Evolutionary conservation across 176 grass and related monocot genomes (phyloP).

Genomic region (Puya raimondii): DNA sequence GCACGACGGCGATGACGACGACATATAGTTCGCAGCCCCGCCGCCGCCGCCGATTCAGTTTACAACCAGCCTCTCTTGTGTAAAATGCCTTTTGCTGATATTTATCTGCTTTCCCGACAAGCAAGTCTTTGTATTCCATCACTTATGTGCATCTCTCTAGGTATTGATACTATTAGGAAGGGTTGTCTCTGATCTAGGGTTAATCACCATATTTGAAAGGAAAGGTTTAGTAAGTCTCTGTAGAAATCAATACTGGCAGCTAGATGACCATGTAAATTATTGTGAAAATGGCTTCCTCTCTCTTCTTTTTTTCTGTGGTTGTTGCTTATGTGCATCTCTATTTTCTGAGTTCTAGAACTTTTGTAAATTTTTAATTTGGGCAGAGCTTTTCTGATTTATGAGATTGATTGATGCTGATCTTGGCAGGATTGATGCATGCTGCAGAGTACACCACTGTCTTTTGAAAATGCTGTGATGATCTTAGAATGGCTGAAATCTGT

Average conservation of each 20-base stretch:
- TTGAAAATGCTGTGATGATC: too few species aligned
- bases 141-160: background rate
- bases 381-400: too few species aligned
- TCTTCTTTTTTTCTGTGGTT: background rate
- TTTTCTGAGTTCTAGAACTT: background rate
- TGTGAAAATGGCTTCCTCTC: background rate
- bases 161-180: background rate
- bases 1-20: conserved; percentile 9
- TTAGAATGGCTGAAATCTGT: too few species aligned
- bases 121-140: too few species aligned
- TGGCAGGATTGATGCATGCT: too few species aligned
- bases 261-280: conserved; percentile 3
- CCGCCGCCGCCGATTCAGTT: too few species aligned
- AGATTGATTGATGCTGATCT: too few species aligned
- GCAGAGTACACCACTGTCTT: too few species aligned
- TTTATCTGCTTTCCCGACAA: background rate
- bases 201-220: too few species aligned
- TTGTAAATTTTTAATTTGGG: too few species aligned
- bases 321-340: background rate
- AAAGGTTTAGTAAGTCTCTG: background rate
- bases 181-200: background rate
- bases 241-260: background rate
- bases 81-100: background rate
- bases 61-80: background rate
- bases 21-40: background rate